Percentiles rank a stretch among this genome's conserved stretches.
Evolutionary conservation across 495 filamentous ascomycete species (phyloP).

Genomic region (Cladorrhinum samala): DNA sequence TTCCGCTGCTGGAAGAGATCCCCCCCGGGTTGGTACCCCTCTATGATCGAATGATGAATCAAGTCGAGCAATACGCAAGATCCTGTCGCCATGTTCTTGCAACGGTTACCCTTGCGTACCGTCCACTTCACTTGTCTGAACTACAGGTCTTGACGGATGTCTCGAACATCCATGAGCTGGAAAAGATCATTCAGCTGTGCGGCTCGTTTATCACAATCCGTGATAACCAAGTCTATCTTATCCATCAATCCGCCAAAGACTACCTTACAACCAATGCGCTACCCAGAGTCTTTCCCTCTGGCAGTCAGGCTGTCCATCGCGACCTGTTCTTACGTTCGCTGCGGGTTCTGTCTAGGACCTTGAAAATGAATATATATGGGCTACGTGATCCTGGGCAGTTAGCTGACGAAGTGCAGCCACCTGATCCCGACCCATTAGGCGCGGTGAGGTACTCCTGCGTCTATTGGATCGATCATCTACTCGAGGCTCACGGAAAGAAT

Average conservation of each 20-base stretch:
- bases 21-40: conserved; percentile 13
- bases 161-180: neutral
- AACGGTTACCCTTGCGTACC: conserved; percentile 3
- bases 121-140: conserved; percentile 16
- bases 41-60: conserved; percentile 9
- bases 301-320: neutral
- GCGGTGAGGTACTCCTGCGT: neutral
- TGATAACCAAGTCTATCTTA: neutral
- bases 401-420: neutral
- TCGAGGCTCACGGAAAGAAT: too few relatives aligned
- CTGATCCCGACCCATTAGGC: neutral
- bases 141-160: neutral
- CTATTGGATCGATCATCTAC: neutral
- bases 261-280: neutral
- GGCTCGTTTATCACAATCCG: neutral
- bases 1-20: conserved; percentile 1
- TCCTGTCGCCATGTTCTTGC: conserved; percentile 16
- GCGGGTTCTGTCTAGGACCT: neutral
- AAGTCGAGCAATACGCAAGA: neutral
- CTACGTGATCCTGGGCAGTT: neutral
- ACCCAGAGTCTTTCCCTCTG: neutral
- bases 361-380: neutral
- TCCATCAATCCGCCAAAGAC: neutral
- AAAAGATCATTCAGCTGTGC: neutral
- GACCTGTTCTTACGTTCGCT: neutral